Percentiles rank a stretch among this genome's conserved stretches.
These are phyloP conservation scores for Monilinia aucupariae DNA, from an alignment of 2,329 filamentous ascomycete species.

Conservation along the genomic window DNA sequence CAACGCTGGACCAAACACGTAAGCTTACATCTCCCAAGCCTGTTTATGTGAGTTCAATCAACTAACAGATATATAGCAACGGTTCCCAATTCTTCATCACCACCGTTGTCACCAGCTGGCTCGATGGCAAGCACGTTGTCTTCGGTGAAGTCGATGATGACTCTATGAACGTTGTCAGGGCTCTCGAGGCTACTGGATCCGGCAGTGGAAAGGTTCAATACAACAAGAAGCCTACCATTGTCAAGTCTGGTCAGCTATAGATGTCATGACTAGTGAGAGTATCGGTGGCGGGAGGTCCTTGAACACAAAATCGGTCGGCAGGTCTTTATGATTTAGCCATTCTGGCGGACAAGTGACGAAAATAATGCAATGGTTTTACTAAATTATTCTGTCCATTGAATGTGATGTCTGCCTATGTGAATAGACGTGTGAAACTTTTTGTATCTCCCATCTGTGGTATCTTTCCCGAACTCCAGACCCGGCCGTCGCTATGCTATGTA, in stretches of 20 bases:
- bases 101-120: slow-evolving; percentile 87
- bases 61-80: slow-evolving; percentile 61
- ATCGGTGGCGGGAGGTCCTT: slow-evolving; percentile 18
- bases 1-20: slow-evolving; percentile 93
- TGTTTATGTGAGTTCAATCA: slow-evolving; percentile 54
- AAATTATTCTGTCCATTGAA: slow-evolving; percentile 10
- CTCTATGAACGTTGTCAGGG: slow-evolving; percentile 50
- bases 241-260: slow-evolving; percentile 41
- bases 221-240: slow-evolving; percentile 53
- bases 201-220: slow-evolving; percentile 51
- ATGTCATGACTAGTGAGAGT: slow-evolving; percentile 37
- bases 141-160: slow-evolving; percentile 63
- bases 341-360: slow-evolving; percentile 15
- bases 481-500: slow-evolving; percentile 32
- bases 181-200: slow-evolving; percentile 56
- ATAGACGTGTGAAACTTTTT: background rate
- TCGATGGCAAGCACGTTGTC: slow-evolving; percentile 94
- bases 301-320: slow-evolving; percentile 16
- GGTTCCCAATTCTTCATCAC: slow-evolving; percentile 98
- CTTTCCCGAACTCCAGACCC: slow-evolving; percentile 31
- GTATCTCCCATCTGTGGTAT: slow-evolving; percentile 27
- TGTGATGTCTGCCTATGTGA: slow-evolving; percentile 1
- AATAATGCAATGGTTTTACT: slow-evolving; percentile 17
- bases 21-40: slow-evolving; percentile 51
- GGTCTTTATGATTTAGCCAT: slow-evolving; percentile 12